Evolutionary conservation across 2,329 filamentous ascomycete genomes (phyloP), one percentile per base, ranked within the genome.

Genomic region (Ophiosphaerella herpotricha): DNA sequence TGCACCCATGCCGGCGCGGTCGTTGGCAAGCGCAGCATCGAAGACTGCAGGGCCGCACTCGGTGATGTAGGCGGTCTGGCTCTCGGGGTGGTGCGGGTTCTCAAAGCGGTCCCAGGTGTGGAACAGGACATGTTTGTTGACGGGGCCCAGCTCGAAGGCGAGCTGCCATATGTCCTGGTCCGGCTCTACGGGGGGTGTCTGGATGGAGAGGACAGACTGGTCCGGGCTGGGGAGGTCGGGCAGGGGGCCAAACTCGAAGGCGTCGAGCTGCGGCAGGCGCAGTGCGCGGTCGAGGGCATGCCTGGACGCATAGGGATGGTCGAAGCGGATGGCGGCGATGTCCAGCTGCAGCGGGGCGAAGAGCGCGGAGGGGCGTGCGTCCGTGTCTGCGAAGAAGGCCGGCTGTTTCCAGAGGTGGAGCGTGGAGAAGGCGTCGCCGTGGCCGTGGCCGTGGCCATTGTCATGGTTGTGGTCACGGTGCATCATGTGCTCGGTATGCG

Each of bases 91-190:
- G n/a, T 76, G 67, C 1, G 73, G 60, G 9, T 73, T 67, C 1
- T 79, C 74, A 60, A 92, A 92, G 1, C 72, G 75, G 57, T 91
- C 85, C 90, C 90, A 94, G 1, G 86, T 87, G 52, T 80, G 82
- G 62, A 85, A 84, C 34, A 52, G 45, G 1, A 67, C 46, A 21
- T 67, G 48, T 14, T 74, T 64, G 5, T 70, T 64, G 4, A 57
- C 63, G 1, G 63, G 64, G 5, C 65, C 66, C n/a, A 70, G 40
- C 5, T 72, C 65, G 3, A 68, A 47, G 1, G 74, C 70, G 7
- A 71, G 34, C 16, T 72, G 57, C 76, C 77, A 78, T 2, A 77
- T 50, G 47, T 77, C 72, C 29, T 63, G 56, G n/a, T 70, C 64
- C n/a, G 65, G 60, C 33, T 61, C 62, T 7, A 61, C 41, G 12